Base-by-base conservation (phyloP, 2,329 filamentous ascomycete genomes). In the Tolypocladium endophyticum region DNA sequence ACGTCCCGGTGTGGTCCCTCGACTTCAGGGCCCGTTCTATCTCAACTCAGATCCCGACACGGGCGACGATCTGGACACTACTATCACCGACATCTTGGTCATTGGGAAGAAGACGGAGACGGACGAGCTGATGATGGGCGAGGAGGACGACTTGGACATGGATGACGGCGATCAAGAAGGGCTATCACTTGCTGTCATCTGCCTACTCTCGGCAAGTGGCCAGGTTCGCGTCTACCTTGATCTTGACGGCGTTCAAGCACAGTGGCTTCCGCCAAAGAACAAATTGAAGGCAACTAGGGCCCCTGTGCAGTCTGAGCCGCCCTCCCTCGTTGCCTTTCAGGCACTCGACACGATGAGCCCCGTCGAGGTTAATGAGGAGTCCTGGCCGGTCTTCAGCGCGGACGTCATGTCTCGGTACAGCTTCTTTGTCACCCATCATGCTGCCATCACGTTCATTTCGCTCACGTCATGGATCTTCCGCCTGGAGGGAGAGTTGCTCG, bases 391-490 rank as follows among this genome's bases (percentile, higher is more conserved):
- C 45, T 86, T 87, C 65, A 86, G 82, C 64, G 68, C 76, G 7
- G 85, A 87, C 63, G 79, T 81, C 59, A 81, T 79, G 47, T 87
- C 84, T 5, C 78, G 84, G 39, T 87, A 87, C 69, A 80, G 77
- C 18, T 85, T 87, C 64, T 87, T 81, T 63, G 75, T 87, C 58
- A 87, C 84, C 0, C 81, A 86, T 63, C 78, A 83, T 45, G 80
- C 79, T 6, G 83, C 81, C 60, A 81, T 87, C 64, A 85, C 80
- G 1, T 82, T 79, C 60, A 72, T 87, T 16, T 87, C 84, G 2
- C 74, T 87, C 39, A 73, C 81, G 1, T 78, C 83, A 1, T 87
- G 85, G 85, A 80, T 87, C 4, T 87, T 85, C 70, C 79, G 84
- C 2, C 76, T 87, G 0, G 85, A 87, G 68, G 78, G 79, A 56